Base-by-base conservation (phyloP, 192 early-diverging fungal genomes). In the Gonapodya prolifera region DNA sequence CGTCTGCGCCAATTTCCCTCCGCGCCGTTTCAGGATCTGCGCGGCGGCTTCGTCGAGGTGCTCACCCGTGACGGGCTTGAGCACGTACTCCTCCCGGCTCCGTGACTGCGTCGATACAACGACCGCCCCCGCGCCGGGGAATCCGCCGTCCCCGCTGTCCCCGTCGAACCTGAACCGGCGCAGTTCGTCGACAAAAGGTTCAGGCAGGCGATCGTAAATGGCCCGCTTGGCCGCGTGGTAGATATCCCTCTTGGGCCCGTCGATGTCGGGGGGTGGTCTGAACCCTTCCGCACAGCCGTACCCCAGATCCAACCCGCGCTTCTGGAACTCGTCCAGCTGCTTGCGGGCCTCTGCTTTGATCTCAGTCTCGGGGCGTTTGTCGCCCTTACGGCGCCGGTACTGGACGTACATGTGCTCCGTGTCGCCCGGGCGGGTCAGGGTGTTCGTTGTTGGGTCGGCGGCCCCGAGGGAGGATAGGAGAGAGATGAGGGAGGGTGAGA, bases 181-280 rank as follows among this genome's bases (percentile, higher is more conserved):
- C n/a, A n/a, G n/a, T n/a, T n/a, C n/a, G n/a, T n/a, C n/a, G n/a
- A n/a, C n/a, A n/a, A n/a, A n/a, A n/a, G n/a, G n/a, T n/a, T n/a
- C n/a, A n/a, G n/a, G n/a, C n/a, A n/a, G n/a, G 8, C 34, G 31
- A 0, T 29, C 18, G 13, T 33, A 33, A 16, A 73, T 33, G 23
- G 70, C 70, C 17, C 70, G 70, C 29, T 73, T 73, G 23, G 70
- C 70, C 31, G 18, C 70, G 29, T 73, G 31, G 70, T 73, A 73
- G 17, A 29, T 73, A 16, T 73, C 70, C 70, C 34, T 30, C 70
- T 33, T 30, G 17, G 31, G 70, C 17, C 0, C 1, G 23, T 28
- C 18, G 0, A 73, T 33, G 1, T 30, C 30, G 31, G 70, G 70
- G 31, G 70, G 70, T 2, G 70, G 31, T 0, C 70, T 13, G 29